Base-by-base conservation (phyloP, 2,329 filamentous ascomycete species). In the Lachnellula cervina region DNA sequence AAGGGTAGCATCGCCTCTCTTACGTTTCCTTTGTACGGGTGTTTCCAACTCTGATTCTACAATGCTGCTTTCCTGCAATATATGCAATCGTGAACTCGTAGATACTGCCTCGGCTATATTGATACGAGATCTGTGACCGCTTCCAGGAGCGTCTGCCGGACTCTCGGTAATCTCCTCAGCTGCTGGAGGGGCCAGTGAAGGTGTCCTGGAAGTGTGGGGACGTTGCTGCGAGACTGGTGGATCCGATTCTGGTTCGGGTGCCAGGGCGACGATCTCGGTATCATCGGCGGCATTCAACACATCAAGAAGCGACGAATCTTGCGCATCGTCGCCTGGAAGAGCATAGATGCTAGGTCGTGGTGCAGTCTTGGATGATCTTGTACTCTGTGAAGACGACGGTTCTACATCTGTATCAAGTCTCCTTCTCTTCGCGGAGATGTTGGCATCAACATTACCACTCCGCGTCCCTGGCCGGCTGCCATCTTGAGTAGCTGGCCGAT, bases 121-220 rank as follows among this genome's bases (percentile, higher is more conserved):
- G 45, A 78, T 75, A 16, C 82, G 64, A n/a, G 73, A 73, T 49
- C 80, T 70, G 8, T 74, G 75, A 1, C 80, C 81, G 59, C 80
- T 83, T 2, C 81, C 81, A 1, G 81, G 81, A 14, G 80, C 80
- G 60, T 79, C 68, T 8, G 63, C 69, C 0, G 82, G 81, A 54
- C 80, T 83, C 63, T 84, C 80, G 37, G 70, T 72, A 14, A 81
- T 73, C 63, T 80, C 77, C 48, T 79, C 75, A 16, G 64, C 59
- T 46, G 16, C 49, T 9, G 49, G 57, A 5, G 37, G 17, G 46
- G 59, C 11, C 25, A 40, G 23, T 28, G 49, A 21, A 35, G 60
- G 55, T 42, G 56, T 56, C 40, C 53, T 56, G 23, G 52, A 62
- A 23, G 62, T 16, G n/a, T 35, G 34, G 1, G 40, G 11, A 37